Evolutionary conservation across 257 asterid genomes (phyloP), one percentile per base, ranked within the genome.

Genomic region (Ballota nigra): DNA sequence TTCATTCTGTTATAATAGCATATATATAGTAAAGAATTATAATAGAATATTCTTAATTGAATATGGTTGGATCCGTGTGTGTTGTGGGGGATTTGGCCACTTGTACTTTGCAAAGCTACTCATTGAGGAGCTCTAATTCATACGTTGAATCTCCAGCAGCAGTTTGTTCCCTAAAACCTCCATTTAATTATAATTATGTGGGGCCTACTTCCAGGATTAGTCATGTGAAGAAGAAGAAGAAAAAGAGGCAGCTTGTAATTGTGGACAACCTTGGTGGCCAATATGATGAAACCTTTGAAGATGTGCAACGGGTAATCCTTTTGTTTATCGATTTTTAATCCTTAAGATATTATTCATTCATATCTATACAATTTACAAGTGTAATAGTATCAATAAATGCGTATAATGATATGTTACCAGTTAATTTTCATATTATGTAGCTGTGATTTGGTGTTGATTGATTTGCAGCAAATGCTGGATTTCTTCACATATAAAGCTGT

Each of bases 401-500:
- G n/a, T n/a, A n/a, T n/a, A n/a, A n/a, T n/a, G n/a, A n/a, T n/a
- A n/a, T n/a, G n/a, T n/a, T n/a, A n/a, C n/a, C n/a, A n/a, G n/a
- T n/a, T n/a, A n/a, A n/a, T n/a, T n/a, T n/a, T n/a, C n/a, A n/a
- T n/a, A n/a, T n/a, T n/a, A n/a, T n/a, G n/a, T n/a, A n/a, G n/a
- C n/a, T n/a, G n/a, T n/a, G n/a, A n/a, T n/a, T n/a, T n/a, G n/a
- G n/a, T n/a, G n/a, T n/a, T n/a, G n/a, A n/a, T n/a, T n/a, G n/a
- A 33, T 26, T 29, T 81, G 90, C 97, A 92, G 98, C 85, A 84
- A 81, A 78, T 85, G 68, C 74, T 90, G 10, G 88, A 88, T 77
- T 92, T 78, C 77, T 90, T 92, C 89, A 92, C 98, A 0, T 88
- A 86, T 76, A 92, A 92, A 79, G 98, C 98, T 10, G 97, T 90